These are phyloP conservation scores for Calocybe indica DNA, from an alignment of 768 basidiomycete genomes.

Conservation along the genomic window DNA sequence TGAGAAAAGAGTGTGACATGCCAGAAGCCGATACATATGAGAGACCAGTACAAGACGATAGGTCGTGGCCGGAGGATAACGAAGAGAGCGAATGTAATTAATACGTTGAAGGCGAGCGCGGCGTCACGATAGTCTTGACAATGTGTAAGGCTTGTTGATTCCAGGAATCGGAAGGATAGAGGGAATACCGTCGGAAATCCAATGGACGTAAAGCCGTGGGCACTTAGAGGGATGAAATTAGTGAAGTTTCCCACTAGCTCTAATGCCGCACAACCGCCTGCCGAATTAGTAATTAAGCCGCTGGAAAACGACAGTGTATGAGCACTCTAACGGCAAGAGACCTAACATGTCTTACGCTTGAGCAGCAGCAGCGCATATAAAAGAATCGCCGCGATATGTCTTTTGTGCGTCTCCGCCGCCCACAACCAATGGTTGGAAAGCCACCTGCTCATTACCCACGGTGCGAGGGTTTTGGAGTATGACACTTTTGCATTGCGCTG, in stretches of 20 bases:
- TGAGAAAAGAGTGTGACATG: slow-evolving; percentile 78
- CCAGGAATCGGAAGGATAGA: slow-evolving; percentile 54
- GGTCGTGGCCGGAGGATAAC: slow-evolving; percentile 67
- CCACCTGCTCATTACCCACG: slow-evolving; percentile 59
- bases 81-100: slow-evolving; percentile 63
- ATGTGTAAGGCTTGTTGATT: slow-evolving; percentile 42
- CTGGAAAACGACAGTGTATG: slow-evolving; percentile 25
- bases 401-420: slow-evolving; percentile 72
- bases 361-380: slow-evolving; percentile 78
- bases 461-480: slow-evolving; percentile 70
- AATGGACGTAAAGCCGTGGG: slow-evolving; percentile 62
- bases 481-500: slow-evolving; percentile 59
- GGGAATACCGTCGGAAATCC: slow-evolving; percentile 77
- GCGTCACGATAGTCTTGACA: slow-evolving; percentile 67
- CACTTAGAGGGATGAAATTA: slow-evolving; percentile 51
- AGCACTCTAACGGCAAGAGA: slow-evolving; percentile 8
- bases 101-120: slow-evolving; percentile 69
- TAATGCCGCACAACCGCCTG: slow-evolving; percentile 74
- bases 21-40: slow-evolving; percentile 86
- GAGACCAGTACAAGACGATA: slow-evolving; percentile 65
- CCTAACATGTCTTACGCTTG: slow-evolving; percentile 51
- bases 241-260: slow-evolving; percentile 70
- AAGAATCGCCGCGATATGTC: slow-evolving; percentile 81
- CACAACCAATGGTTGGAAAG: slow-evolving; percentile 70
- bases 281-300: slow-evolving; percentile 54